These are phyloP conservation scores for Tylopilus sp. DNA, from an alignment of 768 basidiomycete genomes.

Conservation along the genomic window DNA sequence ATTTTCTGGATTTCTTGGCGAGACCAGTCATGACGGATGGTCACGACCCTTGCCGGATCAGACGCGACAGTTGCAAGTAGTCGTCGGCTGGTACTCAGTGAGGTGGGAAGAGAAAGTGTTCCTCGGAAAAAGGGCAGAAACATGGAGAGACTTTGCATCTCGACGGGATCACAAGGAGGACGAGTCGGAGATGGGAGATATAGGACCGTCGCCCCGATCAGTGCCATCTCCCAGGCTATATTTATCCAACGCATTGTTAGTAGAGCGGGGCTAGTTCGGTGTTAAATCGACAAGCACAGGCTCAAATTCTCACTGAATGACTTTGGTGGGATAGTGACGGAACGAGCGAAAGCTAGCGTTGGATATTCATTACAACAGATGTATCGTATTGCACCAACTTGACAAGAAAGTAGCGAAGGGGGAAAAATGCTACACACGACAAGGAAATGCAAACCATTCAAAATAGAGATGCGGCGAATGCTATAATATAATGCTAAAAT, in stretches of 20 bases:
- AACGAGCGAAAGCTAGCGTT: background rate
- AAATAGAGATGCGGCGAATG: slow-evolving; percentile 27
- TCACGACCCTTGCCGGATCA: slow-evolving; percentile 2
- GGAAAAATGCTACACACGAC: slow-evolving; percentile 31
- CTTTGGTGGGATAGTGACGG: background rate
- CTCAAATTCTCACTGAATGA: background rate
- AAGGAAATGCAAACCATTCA: slow-evolving; percentile 21
- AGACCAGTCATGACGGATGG: slow-evolving; percentile 64
- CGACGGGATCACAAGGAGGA: background rate
- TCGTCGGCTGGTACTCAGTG: slow-evolving; percentile 34
- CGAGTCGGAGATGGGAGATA: slow-evolving; percentile 2
- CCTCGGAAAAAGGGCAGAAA: slow-evolving; percentile 4
- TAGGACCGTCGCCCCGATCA: no score
- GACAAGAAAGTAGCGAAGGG: slow-evolving; percentile 26
- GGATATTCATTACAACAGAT: slow-evolving; percentile 30
- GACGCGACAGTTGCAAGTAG: slow-evolving; percentile 57
- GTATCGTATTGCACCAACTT: slow-evolving; percentile 20
- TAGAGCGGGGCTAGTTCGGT: background rate
- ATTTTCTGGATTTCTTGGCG: slow-evolving; percentile 79
- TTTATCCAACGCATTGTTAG: no score
- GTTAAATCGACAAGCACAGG: background rate
- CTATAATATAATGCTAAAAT: slow-evolving; percentile 33
- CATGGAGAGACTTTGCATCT: slow-evolving; percentile 9
- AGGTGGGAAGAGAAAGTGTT: slow-evolving; percentile 3
- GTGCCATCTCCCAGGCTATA: no score